A percentile compares a stretch with the other conserved stretches of the same genome.
Evolutionary conservation across 352 stramenopile genomes (phyloP).

Genomic region (Phytophthora idaei): DNA sequence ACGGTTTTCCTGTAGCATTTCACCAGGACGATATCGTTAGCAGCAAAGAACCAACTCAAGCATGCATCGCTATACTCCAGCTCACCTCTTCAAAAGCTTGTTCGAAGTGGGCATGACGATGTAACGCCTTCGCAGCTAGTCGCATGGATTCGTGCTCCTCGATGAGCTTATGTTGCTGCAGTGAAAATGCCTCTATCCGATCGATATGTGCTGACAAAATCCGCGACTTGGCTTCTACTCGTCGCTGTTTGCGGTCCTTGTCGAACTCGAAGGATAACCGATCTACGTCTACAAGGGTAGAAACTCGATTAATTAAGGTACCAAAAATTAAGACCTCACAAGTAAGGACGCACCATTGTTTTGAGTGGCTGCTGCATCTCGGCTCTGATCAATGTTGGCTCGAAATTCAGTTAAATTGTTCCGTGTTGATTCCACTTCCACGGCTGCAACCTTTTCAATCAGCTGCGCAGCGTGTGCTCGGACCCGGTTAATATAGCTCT

Average conservation of each 20-base stretch:
- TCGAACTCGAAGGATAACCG: conserved; percentile 56
- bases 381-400: conserved; percentile 4
- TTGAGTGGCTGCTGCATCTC: not conserved
- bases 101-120: conserved; percentile 51
- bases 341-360: conserved; percentile 6
- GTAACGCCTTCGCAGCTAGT: conserved; percentile 51
- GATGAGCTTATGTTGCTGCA: conserved; percentile 39
- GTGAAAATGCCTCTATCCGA: conserved; percentile 49
- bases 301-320: not conserved
- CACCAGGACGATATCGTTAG: not conserved
- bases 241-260: conserved; percentile 45
- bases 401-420: not conserved
- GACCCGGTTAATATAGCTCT: conserved; percentile 57
- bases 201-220: conserved; percentile 58
- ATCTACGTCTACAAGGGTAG: conserved; percentile 23
- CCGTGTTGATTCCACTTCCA: not conserved
- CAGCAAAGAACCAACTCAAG: not conserved
- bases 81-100: conserved; percentile 42
- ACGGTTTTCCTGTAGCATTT: conserved; percentile 39
- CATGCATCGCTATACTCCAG: not conserved
- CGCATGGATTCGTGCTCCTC: conserved; percentile 47
- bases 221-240: conserved; percentile 41
- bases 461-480: conserved; percentile 43
- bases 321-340: not conserved
- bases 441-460: conserved; percentile 29